phyloP scores from a whole-genome alignment of 164 flowering plant species.

The Umbilicus rupestris region DNA sequence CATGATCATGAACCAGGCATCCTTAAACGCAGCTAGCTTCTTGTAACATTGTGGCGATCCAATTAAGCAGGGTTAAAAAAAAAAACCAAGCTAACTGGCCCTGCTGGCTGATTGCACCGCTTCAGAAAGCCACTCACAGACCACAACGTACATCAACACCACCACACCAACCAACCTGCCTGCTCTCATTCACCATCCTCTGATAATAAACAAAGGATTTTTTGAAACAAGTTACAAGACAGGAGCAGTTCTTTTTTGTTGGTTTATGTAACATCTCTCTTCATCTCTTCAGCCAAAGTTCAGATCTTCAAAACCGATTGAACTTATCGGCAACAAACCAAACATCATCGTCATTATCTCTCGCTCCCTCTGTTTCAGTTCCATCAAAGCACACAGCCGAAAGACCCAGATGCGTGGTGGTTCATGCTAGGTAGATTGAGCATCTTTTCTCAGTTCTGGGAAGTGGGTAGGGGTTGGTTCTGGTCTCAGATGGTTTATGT shows the following conservation, averaged over 20 bases:
- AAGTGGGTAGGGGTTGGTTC: background rate
- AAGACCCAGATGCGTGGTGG: background rate
- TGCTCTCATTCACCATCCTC: background rate
- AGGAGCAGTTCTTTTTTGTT: background rate
- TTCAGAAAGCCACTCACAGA: background rate
- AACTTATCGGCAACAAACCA: slow-evolving; percentile 1
- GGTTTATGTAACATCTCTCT: background rate
- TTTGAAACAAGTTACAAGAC: background rate
- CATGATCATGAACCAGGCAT: too few relatives aligned
- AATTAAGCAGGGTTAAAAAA: background rate
- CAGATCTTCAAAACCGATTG: background rate
- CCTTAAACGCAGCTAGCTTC: too few relatives aligned
- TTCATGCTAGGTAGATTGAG: background rate
- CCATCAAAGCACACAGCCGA: background rate
- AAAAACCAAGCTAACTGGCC: background rate
- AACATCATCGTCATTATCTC: background rate
- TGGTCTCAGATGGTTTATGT: slow-evolving; percentile 7
- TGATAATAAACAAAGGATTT: background rate
- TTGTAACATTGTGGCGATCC: background rate
- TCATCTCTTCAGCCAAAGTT: background rate
- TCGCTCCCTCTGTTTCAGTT: background rate
- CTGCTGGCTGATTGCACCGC: background rate
- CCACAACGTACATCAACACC: background rate
- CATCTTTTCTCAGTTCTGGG: background rate
- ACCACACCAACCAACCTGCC: background rate